These are phyloP conservation scores for Clitoria ternatea DNA, from an alignment of 306 rosid species.

Conservation along the genomic window DNA sequence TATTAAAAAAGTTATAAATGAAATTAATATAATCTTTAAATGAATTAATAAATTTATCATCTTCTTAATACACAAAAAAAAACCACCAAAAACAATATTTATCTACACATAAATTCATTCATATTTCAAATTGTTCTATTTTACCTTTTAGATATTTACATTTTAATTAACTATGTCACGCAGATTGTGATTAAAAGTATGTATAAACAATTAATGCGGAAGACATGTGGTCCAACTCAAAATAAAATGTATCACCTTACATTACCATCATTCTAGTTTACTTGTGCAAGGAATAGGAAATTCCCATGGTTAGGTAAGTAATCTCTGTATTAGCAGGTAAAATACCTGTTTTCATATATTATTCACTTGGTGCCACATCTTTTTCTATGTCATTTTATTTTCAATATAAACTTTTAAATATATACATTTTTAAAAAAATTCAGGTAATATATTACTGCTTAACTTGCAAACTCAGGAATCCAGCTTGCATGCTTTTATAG, in stretches of 20 bases:
- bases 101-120: background rate
- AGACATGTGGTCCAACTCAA: background rate
- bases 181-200: background rate
- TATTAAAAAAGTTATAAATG: too few relatives aligned
- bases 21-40: too few relatives aligned
- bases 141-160: background rate
- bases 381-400: conserved; percentile 25
- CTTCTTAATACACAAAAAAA: too few relatives aligned
- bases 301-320: conserved; percentile 29
- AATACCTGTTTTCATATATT: conserved; percentile 15
- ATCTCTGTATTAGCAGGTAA: conserved; percentile 12
- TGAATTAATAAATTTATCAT: too few relatives aligned
- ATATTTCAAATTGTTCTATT: background rate
- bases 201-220: background rate
- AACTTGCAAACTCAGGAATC: conserved; percentile 9
- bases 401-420: background rate
- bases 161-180: background rate
- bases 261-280: background rate
- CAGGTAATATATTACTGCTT: background rate
- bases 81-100: too few relatives aligned
- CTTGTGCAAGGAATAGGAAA: background rate
- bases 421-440: background rate
- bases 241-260: background rate
- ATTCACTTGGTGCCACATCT: conserved; percentile 29
- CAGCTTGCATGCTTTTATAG: conserved; percentile 21